Evolutionary conservation across 129 eudicot genomes (phyloP), one percentile per base, ranked within the genome.

Genomic region (Pulicaria dysenterica): DNA sequence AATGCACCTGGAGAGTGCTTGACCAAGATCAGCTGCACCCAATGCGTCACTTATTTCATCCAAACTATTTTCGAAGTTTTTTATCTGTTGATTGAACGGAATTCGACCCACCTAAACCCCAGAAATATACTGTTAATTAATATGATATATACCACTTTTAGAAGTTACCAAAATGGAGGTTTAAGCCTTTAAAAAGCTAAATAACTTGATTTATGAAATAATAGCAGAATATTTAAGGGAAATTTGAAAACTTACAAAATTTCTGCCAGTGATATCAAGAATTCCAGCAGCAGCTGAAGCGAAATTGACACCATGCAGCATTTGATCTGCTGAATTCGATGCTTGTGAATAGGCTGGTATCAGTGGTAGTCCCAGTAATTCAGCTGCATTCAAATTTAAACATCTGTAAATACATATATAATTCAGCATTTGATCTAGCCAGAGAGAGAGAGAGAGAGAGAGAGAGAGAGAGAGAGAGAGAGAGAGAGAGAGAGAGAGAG

Each of bases 261-360:
- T 90, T 63, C 93, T 65, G 72, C 98, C 98, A 2, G 97, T 94
- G 41, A 68, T 71, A 57, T 94, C 98, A 46, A 94, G 98, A 44
- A 94, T 94, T 40, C 98, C 98, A 51, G 98, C 96, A 34, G 98
- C 98, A 39, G 98, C 98, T 2, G 98, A 94, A 19, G 98, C 98
- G 50, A 85, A 94, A 62, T 94, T 94, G 68, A 94, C 83, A 67
- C 97, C 98, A 75, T 84, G 89, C 70, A 90, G 77, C 89, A 86
- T 79, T 69, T 83, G 80, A 43, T 90, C 87, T 1, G 83, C 91
- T 0, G 96, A 81, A 71, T 38, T 70, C 9, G 82, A 78, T 47
- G 93, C 83, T 72, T 84, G 85, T 0, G 96, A 82, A 77, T 78
- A 86, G 15, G 97, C 59, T n/a, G 98, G 98, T 44, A 84, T 79